phyloP scores from a whole-genome alignment of 352 stramenopile genomes.

The Phytophthora pinifolia region DNA sequence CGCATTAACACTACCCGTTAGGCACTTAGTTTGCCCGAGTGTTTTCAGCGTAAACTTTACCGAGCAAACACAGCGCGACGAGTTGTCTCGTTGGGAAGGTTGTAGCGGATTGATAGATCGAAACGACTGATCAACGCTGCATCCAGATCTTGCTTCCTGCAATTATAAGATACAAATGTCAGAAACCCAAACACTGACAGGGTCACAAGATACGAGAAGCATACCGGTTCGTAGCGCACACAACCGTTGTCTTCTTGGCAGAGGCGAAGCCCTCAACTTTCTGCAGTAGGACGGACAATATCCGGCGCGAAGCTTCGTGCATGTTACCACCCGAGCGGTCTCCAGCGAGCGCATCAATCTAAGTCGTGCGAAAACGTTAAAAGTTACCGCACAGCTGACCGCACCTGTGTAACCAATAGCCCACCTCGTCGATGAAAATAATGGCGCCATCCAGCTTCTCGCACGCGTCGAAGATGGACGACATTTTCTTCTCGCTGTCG shows the following conservation, averaged over 20 bases:
- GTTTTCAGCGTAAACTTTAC: slow-evolving; percentile 30
- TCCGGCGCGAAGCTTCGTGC: slow-evolving; percentile 92
- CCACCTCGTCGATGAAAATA: slow-evolving; percentile 95
- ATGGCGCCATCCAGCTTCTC: slow-evolving; percentile 91
- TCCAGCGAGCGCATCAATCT: slow-evolving; percentile 91
- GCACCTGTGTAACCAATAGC: slow-evolving; percentile 1
- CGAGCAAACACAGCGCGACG: slow-evolving; percentile 86
- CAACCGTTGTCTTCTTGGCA: slow-evolving; percentile 90
- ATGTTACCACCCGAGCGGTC: slow-evolving; percentile 87
- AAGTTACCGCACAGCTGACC: slow-evolving; percentile 3
- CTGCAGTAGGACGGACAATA: slow-evolving; percentile 91
- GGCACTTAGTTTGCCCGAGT: neutral
- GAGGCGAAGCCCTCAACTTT: slow-evolving; percentile 94
- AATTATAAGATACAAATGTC: neutral
- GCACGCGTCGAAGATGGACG: slow-evolving; percentile 93
- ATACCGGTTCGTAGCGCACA: slow-evolving; percentile 91
- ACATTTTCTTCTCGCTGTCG: slow-evolving; percentile 95
- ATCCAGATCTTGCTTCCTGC: slow-evolving; percentile 93
- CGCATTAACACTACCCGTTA: slow-evolving; percentile 5
- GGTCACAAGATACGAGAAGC: neutral
- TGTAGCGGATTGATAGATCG: slow-evolving; percentile 92
- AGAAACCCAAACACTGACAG: slow-evolving; percentile 2
- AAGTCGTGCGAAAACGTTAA: slow-evolving; percentile 3
- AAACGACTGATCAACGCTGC: slow-evolving; percentile 92
- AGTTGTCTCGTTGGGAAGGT: slow-evolving; percentile 84